Base-by-base conservation (phyloP, 2,329 filamentous ascomycete genomes). In the Colletotrichum euphorbiae region DNA sequence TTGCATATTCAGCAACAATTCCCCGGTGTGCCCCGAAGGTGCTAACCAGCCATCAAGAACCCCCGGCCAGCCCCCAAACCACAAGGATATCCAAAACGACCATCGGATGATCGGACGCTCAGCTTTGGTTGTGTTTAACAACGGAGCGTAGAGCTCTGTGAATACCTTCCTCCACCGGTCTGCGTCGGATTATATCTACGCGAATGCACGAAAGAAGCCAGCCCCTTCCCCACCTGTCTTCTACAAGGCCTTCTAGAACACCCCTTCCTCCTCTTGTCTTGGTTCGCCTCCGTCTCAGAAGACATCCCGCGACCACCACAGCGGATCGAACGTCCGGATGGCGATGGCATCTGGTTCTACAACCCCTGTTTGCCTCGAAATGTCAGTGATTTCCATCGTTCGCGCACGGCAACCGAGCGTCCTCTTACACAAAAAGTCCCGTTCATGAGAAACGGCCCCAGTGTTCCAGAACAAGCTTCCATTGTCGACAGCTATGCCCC, bases 401-500 rank as follows among this genome's bases (percentile, higher is more conserved):
- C 13, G 52, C 12, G 13, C 52, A 55, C 52, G 52, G 19, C 19
- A n/a, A 11, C 38, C 36, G 52, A 56, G 19, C 42, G 36, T 38
- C 11, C 13, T 56, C 33, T 46, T n/a, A 36, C 17, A 11, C 45
- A 21, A 21, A 45, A 5, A 38, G 36, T 33, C 13, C 50, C 24
- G 59, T 40, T 17, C 62, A 54, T 46, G 46, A 55, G 57, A 55
- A 61, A 55, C 57, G 52, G 43, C 64, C 43, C 43, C 51, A 43
- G 50, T 56, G 59, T 67, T 67, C 43, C 64, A 63, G 64, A 57
- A 42, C 61, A 50, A 59, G 40, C 46, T 54, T 59, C n/a, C n/a
- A n/a, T n/a, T 21, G 46, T 58, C 60, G 45, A 64, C 19, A 38
- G 17, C 36, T 21, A 9, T 13, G 28, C n/a, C 40, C 55, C 46